Evolutionary conservation across 768 basidiomycete genomes (phyloP), one percentile per base, ranked within the genome.

Genomic region (Coprinopsis marcescibilis): DNA sequence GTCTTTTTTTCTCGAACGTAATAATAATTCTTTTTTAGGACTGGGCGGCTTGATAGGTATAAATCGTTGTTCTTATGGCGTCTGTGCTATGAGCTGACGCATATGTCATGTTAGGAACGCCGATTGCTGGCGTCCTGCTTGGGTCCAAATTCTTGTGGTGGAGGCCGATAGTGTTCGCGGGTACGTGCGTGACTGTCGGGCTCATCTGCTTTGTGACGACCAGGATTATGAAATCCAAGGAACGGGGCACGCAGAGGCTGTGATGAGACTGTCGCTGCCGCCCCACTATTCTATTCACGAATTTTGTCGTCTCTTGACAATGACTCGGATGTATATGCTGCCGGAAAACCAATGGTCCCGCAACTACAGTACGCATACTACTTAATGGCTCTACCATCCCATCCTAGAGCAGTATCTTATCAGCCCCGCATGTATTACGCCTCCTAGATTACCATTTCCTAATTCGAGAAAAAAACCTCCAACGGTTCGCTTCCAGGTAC

Each of bases 91-190:
- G 6, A 10, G 38, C 7, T 24, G 17, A 20, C 11, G 25, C 5
- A 12, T 20, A 19, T 17, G n/a, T 19, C 34, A 45, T 41, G n/a
- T 27, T 45, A 71, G 79, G 79, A 12, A 72, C 76, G 0, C 81
- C 81, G 1, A 73, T 82, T 46, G 72, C 72, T 26, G 81, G 81
- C 0, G 73, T 77, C 3, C 60, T 83, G 21, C 69, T 83, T 5
- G 71, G 77, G 0, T 51, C 65, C 6, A 58, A 66, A 0, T 80
- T 73, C 48, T 54, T 73, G 4, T 83, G 81, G 81, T 80, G 77
- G 76, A 66, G 74, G 26, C 76, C 77, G 1, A 72, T 72, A 10
- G 45, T 80, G 6, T 83, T 80, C 53, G 66, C 73, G 23, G 79
- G 77, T 32, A 23, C 68, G n/a, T 67, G 58, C 49, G 63, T 70